Evolutionary conservation across 2,329 filamentous ascomycete species (phyloP).

Genomic region (Aspergillus chevalieri): DNA sequence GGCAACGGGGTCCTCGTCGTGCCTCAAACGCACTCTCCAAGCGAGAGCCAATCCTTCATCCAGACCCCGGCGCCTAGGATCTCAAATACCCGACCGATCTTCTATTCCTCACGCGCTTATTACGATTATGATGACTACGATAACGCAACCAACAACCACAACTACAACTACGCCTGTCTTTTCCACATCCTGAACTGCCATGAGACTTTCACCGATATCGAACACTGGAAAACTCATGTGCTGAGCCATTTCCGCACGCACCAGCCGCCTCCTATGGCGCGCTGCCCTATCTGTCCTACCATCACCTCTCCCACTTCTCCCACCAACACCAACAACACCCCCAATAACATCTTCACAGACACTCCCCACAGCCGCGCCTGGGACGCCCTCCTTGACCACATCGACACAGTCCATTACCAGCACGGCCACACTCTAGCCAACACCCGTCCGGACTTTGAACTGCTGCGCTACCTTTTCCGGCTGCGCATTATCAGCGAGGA

Average conservation of each 20-base stretch:
- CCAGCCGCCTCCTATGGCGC: constrained; percentile 33
- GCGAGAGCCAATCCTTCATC: too few relatives aligned
- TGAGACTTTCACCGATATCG: constrained; percentile 31
- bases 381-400: constrained; percentile 38
- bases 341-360: constrained; percentile 6
- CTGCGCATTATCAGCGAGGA: constrained; percentile 37
- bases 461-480: constrained; percentile 42
- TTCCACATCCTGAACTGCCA: constrained; percentile 42
- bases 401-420: constrained; percentile 36
- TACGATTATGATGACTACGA: not conserved
- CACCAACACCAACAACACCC: constrained; percentile 7
- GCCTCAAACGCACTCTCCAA: constrained; percentile 1
- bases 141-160: constrained; percentile 4
- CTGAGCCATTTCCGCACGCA: constrained; percentile 40
- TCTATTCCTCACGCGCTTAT: not conserved
- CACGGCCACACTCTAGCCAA: constrained; percentile 36
- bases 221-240: constrained; percentile 40
- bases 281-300: constrained; percentile 38
- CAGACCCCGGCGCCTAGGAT: too few relatives aligned
- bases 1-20: constrained; percentile 25
- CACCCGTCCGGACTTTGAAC: constrained; percentile 37
- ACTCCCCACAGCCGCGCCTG: constrained; percentile 22
- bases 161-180: constrained; percentile 32
- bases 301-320: not conserved
- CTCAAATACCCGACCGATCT: too few relatives aligned